A percentile compares a stretch with the other conserved stretches of the same genome.
Evolutionary conservation across 129 eudicot species (phyloP).

Genomic region (Flaveria brownii): DNA sequence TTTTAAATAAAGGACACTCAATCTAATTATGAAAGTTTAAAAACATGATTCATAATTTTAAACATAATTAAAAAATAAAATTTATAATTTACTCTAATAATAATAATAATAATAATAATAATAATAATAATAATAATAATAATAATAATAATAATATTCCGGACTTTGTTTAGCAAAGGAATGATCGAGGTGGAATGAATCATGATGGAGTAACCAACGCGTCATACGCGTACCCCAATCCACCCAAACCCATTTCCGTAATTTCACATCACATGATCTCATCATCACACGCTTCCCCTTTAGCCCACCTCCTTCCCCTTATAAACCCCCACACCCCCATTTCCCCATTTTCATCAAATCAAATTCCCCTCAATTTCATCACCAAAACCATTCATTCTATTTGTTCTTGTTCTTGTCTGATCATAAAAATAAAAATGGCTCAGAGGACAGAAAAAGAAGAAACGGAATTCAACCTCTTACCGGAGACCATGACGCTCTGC

Average conservation of each 20-base stretch:
- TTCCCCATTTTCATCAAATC: background rate
- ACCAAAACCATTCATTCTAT: background rate
- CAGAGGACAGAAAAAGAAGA: conserved; percentile 75
- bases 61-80: no score
- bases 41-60: no score
- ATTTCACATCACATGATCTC: background rate
- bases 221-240: conserved; percentile 16
- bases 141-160: no score
- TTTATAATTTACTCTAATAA: no score
- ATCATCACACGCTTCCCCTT: background rate
- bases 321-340: background rate
- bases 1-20: no score
- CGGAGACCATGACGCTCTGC: conserved; percentile 56
- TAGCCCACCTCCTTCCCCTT: conserved; percentile 5
- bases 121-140: no score
- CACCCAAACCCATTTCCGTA: conserved; percentile 1
- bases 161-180: background rate
- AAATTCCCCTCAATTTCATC: background rate
- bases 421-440: conserved; percentile 43
- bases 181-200: conserved; percentile 11
- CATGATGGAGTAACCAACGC: conserved; percentile 5
- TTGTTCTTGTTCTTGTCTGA: background rate
- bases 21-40: no score
- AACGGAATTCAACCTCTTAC: conserved; percentile 61
- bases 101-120: no score